Evolutionary conservation across 345 rosid genomes (phyloP), one percentile per base, ranked within the genome.

Genomic region (Luvunga scandens): DNA sequence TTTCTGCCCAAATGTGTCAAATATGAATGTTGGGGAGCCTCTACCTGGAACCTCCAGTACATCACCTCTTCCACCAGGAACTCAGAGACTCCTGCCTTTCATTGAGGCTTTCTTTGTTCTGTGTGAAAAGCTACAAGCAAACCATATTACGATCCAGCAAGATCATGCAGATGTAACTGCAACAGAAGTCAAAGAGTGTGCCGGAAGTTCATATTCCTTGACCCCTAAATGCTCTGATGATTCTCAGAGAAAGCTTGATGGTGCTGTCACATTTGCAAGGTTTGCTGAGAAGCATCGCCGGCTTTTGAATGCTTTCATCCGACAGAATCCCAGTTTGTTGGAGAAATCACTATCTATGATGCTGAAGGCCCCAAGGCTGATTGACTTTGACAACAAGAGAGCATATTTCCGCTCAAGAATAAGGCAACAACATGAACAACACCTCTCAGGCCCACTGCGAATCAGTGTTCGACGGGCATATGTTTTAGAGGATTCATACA

Each of bases 251-350:
- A 93, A 87, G 84, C 62, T 82, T 76, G 99, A 92, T 83, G 92
- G 96, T 78, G 84, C 95, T 22, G 82, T 89, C 81, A 91, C 95
- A 34, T 95, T 95, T 82, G 77, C 93, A 66, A 90, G 89, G 89
- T 95, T 95, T 87, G 91, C 95, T 48, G 99, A 95, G 86, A 95
- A 90, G 90, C 99, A 95, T 81, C 93, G 94, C 78, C 88, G 96
- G 72, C 92, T 95, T 78, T 72, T 95, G 80, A 95, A 95, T 87
- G 92, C 98, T 71, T 95, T 95, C 77, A 85, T 95, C 19, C 83
- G 97, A 78, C 98, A 93, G 82, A 95, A 93, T 86, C 98, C 98
- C 0, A 84, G 90, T 72, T 85, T 93, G 83, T 77, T 95, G 86
- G 98, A 93, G 89, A 95, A 92, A 76, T 91, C 98, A 59, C 96